Conservation (phyloP, 352 stramenopile genomes). For the Pythium dissotocum region DNA sequence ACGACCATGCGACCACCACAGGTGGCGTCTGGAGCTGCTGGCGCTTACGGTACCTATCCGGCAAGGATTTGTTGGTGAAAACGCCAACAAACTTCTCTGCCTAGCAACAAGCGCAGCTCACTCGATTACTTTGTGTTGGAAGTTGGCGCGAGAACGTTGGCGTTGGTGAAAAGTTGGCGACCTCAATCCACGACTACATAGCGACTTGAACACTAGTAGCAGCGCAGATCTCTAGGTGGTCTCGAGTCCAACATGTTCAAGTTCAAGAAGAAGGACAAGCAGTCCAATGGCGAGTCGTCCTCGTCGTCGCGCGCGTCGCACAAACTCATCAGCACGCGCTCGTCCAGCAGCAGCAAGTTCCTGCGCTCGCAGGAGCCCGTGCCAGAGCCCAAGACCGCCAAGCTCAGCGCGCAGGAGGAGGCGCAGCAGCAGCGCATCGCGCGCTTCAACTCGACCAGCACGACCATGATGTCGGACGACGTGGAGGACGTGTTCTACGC, state of each 20-base stretch:
- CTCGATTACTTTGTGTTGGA: neutral
- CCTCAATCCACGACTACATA: too few relatives aligned
- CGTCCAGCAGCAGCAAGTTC: slow-evolving; percentile 29
- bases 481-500: slow-evolving; percentile 70
- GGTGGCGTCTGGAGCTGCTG: neutral
- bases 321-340: slow-evolving; percentile 36
- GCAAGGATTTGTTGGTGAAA: neutral
- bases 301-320: slow-evolving; percentile 35
- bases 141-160: neutral
- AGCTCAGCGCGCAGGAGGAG: slow-evolving; percentile 14
- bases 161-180: neutral
- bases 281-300: slow-evolving; percentile 32
- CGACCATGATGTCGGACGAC: slow-evolving; percentile 56
- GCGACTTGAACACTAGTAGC: neutral
- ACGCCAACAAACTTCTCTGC: neutral
- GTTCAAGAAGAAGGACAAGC: slow-evolving; percentile 61
- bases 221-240: neutral
- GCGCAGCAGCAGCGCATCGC: slow-evolving; percentile 17
- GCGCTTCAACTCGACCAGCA: slow-evolving; percentile 29
- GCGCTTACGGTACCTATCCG: neutral
- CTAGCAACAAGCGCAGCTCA: neutral
- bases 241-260: slow-evolving; percentile 15
- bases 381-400: slow-evolving; percentile 19
- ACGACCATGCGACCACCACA: slow-evolving; percentile 3
- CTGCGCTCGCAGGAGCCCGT: slow-evolving; percentile 20